Conservation (phyloP, 1,139 yeast genomes). For the Williopsis jadinii region DNA sequence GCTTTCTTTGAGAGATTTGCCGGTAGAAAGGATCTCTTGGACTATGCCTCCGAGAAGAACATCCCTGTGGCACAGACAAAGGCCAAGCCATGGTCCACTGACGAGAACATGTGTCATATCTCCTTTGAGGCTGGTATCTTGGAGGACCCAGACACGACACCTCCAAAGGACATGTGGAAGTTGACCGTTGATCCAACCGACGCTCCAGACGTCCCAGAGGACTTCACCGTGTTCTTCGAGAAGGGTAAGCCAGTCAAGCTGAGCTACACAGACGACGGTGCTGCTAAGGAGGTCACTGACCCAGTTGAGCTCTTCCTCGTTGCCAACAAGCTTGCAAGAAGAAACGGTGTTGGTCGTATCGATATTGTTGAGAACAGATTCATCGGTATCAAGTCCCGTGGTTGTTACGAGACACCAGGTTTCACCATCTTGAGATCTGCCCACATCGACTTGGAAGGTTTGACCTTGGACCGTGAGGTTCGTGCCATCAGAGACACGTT, state of each 20-base stretch:
- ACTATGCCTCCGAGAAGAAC: slow-evolving; percentile 83
- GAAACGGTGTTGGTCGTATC: slow-evolving; percentile 98
- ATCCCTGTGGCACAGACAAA: slow-evolving; percentile 96
- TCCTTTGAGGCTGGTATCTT: slow-evolving; percentile 98
- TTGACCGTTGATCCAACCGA: slow-evolving; percentile 92
- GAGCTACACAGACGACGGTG: slow-evolving; percentile 52
- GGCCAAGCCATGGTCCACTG: slow-evolving; percentile 99
- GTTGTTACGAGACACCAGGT: slow-evolving; percentile 99
- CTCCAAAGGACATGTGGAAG: slow-evolving; percentile 99
- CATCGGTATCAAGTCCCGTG: slow-evolving; percentile 97
- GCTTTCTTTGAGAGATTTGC: slow-evolving; percentile 91
- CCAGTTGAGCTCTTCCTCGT: slow-evolving; percentile 89
- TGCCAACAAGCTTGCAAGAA: slow-evolving; percentile 93
- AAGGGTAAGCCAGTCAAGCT: slow-evolving; percentile 87
- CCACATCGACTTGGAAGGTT: slow-evolving; percentile 94
- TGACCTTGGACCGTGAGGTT: slow-evolving; percentile 94
- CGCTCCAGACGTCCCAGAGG: slow-evolving; percentile 92
- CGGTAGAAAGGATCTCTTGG: slow-evolving; percentile 93
- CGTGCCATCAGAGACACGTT: slow-evolving; percentile 94
- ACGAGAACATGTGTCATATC: slow-evolving; percentile 97
- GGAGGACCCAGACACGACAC: slow-evolving; percentile 97
- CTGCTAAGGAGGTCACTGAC: slow-evolving; percentile 53
- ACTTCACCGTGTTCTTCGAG: slow-evolving; percentile 71
- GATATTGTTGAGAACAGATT: slow-evolving; percentile 98
- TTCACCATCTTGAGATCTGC: slow-evolving; percentile 88